Percentiles rank a stretch among this genome's conserved stretches.
Evolutionary conservation across 495 filamentous ascomycete species (phyloP).

Genomic region (Penicillium ochrochloron): DNA sequence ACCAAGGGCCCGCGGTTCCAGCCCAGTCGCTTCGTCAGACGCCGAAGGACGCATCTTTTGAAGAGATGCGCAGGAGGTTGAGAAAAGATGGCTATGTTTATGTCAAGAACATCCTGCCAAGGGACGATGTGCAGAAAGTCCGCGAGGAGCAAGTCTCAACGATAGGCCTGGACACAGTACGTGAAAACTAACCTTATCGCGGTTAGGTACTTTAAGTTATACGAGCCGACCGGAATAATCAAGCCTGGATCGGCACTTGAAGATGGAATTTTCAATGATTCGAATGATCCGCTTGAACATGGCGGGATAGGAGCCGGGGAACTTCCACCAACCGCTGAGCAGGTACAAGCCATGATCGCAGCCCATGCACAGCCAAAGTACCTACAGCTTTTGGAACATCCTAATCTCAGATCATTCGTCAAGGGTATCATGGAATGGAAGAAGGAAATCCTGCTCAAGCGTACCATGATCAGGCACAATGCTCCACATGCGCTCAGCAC

Average conservation of each 20-base stretch:
- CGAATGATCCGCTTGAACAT: conserved; percentile 1
- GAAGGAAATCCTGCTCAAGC: not conserved
- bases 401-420: not conserved
- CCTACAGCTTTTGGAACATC: not conserved
- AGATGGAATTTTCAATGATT: conserved; percentile 3
- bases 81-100: conserved; percentile 3
- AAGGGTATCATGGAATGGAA: not conserved
- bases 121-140: conserved; percentile 6
- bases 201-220: not conserved
- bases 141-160: not conserved
- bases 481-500: conserved; percentile 1
- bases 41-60: not conserved
- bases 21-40: not conserved
- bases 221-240: conserved; percentile 4
- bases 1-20: conserved; percentile 1
- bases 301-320: conserved; percentile 2
- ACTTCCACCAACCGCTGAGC: conserved; percentile 2
- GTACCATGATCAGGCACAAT: conserved; percentile 3
- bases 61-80: not conserved
- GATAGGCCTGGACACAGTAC: not conserved
- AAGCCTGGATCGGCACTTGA: conserved; percentile 4
- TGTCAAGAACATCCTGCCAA: not conserved
- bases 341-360: conserved; percentile 7
- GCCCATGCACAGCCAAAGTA: conserved; percentile 1
- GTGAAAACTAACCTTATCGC: not conserved